Evolutionary conservation across 306 rosid genomes (phyloP).

Genomic region (Glycine latifolia): DNA sequence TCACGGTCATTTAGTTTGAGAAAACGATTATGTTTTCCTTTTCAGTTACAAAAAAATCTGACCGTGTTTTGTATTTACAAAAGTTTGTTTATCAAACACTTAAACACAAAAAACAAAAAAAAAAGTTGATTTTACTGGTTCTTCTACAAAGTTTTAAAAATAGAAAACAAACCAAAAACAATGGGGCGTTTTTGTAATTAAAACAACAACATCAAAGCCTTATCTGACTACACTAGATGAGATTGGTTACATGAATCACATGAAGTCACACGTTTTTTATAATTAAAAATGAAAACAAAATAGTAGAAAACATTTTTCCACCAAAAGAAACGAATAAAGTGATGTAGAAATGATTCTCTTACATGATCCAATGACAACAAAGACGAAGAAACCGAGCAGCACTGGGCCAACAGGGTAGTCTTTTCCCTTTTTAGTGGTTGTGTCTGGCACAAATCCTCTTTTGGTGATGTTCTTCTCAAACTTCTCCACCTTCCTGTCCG

Average conservation of each 20-base stretch:
- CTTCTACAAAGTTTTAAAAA: neutral
- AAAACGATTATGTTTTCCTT: neutral
- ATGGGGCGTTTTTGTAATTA: neutral
- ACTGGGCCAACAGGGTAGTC: conserved; percentile 95
- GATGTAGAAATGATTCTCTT: conserved; percentile 39
- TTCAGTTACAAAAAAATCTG: neutral
- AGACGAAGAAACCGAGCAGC: conserved; percentile 91
- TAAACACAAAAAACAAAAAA: neutral
- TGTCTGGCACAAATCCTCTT: conserved; percentile 94
- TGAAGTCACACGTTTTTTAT: neutral
- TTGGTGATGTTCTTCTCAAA: conserved; percentile 89
- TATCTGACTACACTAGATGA: neutral
- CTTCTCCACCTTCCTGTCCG: conserved; percentile 88
- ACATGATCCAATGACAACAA: conserved; percentile 98
- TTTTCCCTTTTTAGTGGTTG: conserved; percentile 78
- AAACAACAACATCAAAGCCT: neutral
- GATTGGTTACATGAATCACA: neutral
- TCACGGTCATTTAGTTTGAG: neutral
- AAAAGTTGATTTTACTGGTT: neutral
- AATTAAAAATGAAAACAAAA: neutral
- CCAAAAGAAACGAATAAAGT: neutral
- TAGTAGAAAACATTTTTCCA: neutral
- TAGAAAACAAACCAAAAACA: neutral
- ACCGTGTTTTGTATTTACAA: neutral
- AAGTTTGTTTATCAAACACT: neutral